Base-by-base conservation (phyloP, 805 yeast species). In the Metschnikowia similis region DNA sequence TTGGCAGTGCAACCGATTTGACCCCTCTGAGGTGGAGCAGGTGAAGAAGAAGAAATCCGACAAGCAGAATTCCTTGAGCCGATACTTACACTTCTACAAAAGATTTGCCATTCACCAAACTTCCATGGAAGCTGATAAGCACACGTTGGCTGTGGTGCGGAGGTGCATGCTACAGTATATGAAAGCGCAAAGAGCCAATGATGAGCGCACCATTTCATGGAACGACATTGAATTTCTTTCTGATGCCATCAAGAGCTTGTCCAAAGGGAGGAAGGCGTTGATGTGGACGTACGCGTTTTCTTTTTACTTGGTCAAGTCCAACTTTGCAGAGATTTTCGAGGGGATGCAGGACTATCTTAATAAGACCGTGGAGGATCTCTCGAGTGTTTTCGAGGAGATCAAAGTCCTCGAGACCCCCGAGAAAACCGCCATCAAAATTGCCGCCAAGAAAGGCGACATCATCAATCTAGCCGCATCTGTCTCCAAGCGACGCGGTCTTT, bases 211-310 rank as follows among this genome's bases (percentile, higher is more conserved):
- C 29, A 55, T 72, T 41, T 84, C 95, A 1, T 89, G 96, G 96
- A 86, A 85, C 47, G 96, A 91, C 60, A 85, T 89, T 1, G 94
- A 88, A 59, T 92, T 87, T 61, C 75, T 91, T 45, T 79, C 84
- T 8, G 92, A 87, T 47, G 82, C 92, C 36, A 83, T 87, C 37
- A 75, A 77, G 42, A 77, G 79, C 2, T 67, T 92, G 49, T 72
- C 83, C 30, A 77, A 76, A 50, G 87, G 96, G 7, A 74, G 98
- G 51, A 81, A 82, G 39, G 81, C 89, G 1, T 72, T 94, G 47
- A 87, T 89, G 71, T 94, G 98, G 97, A 82, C 97, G 0, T 91
- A 88, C 67, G 90, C 89, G 2, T 79, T 89, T 57, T 83, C 89
- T 10, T 92, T 70, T 61, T 88, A 83, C 63, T 71, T 89, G 32